Evolutionary conservation across 1,284 basidiomycete genomes (phyloP).

Genomic region (Ustilago lituana): DNA sequence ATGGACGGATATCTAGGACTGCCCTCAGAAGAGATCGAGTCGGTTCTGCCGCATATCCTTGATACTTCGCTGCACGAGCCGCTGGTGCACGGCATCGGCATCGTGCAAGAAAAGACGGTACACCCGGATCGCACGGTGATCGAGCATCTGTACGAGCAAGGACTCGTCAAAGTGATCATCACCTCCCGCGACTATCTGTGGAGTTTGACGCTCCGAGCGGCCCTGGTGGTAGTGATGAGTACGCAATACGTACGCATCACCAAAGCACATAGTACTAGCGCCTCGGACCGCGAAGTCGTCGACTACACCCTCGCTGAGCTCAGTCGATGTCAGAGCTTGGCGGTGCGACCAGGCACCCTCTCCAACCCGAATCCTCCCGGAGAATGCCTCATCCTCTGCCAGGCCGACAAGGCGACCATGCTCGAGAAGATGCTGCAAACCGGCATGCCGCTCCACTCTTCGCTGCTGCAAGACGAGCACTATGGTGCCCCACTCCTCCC

Average conservation of each 20-base stretch:
- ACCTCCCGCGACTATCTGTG: constrained; percentile 85
- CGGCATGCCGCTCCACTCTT: constrained; percentile 88
- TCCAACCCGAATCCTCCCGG: constrained; percentile 43
- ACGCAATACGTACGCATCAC: constrained; percentile 80
- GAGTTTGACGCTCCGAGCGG: constrained; percentile 82
- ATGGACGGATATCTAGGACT: constrained; percentile 75
- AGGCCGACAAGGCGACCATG: constrained; percentile 83
- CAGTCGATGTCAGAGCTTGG: constrained; percentile 88
- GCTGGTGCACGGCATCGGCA: constrained; percentile 86
- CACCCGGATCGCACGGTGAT: constrained; percentile 79
- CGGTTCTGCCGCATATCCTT: constrained; percentile 74
- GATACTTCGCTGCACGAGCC: constrained; percentile 78
- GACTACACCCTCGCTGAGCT: constrained; percentile 86
- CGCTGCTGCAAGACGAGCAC: constrained; percentile 72
- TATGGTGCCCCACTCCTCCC: constrained; percentile 33
- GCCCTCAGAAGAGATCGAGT: constrained; percentile 74
- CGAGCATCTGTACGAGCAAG: constrained; percentile 83
- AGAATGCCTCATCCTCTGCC: constrained; percentile 80
- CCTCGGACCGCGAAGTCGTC: constrained; percentile 74
- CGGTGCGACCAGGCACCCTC: constrained; percentile 73
- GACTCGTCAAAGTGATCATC: constrained; percentile 83
- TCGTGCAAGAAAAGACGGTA: constrained; percentile 81
- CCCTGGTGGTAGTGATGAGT: constrained; percentile 86
- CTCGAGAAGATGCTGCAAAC: constrained; percentile 81
- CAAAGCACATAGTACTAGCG: constrained; percentile 23